phyloP scores from a whole-genome alignment of 2,329 filamentous ascomycete species.

The Microsporum audouinii region DNA sequence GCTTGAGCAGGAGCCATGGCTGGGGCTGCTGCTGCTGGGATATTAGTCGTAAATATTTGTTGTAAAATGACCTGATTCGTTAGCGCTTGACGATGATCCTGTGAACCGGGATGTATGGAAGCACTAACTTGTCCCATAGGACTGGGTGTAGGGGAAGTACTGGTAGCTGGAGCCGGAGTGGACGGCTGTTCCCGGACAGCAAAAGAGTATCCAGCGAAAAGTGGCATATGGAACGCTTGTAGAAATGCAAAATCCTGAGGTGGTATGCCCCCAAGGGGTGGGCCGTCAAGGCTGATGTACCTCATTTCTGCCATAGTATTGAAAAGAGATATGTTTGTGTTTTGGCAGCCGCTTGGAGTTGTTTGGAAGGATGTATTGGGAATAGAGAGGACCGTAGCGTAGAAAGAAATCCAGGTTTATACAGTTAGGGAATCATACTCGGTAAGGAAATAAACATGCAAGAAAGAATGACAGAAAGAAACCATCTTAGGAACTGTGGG shows the following conservation, averaged over 20 bases:
- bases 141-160: background rate
- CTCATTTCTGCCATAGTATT: constrained; percentile 13
- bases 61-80: background rate
- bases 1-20: constrained; percentile 12
- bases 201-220: background rate
- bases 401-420: background rate
- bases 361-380: background rate
- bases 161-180: background rate
- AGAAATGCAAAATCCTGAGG: constrained; percentile 11
- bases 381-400: background rate
- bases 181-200: background rate
- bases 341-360: background rate
- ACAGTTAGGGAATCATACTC: background rate
- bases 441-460: background rate
- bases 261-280: constrained; percentile 23
- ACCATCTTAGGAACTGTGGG: background rate
- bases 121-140: background rate
- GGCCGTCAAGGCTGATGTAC: constrained; percentile 23
- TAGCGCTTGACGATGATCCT: background rate
- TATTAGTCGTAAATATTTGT: background rate
- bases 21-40: constrained; percentile 8
- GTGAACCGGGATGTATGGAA: background rate
- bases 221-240: background rate
- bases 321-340: background rate
- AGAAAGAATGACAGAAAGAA: background rate